These are phyloP conservation scores for Phytophthora europaea DNA, from an alignment of 352 stramenopile genomes.

Conservation along the genomic window DNA sequence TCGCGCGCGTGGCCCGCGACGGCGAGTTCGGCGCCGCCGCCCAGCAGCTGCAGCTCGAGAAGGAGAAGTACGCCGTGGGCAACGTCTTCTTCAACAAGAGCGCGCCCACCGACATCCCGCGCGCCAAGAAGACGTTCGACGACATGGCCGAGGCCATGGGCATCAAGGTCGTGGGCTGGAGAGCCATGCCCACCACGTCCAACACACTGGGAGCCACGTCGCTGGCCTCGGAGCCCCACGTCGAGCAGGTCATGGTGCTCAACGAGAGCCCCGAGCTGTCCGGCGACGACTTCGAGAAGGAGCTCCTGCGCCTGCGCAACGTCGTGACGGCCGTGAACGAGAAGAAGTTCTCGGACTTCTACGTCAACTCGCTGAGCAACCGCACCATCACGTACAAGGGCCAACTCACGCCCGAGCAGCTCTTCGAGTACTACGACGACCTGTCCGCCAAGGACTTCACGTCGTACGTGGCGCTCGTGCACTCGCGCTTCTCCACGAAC, in stretches of 20 bases:
- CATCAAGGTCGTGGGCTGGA: slow-evolving; percentile 94
- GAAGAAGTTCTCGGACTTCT: slow-evolving; percentile 91
- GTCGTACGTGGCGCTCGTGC: slow-evolving; percentile 95
- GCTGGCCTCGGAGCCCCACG: slow-evolving; percentile 93
- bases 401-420: slow-evolving; percentile 96
- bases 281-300: slow-evolving; percentile 94
- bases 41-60: slow-evolving; percentile 48
- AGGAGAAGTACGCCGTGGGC: slow-evolving; percentile 93
- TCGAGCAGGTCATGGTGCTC: slow-evolving; percentile 96
- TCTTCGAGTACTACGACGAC: slow-evolving; percentile 80
- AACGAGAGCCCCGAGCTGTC: slow-evolving; percentile 70
- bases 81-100: slow-evolving; percentile 92
- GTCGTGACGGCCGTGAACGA: slow-evolving; percentile 72
- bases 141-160: slow-evolving; percentile 87
- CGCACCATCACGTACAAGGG: slow-evolving; percentile 98
- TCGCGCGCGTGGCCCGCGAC: slow-evolving; percentile 85
- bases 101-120: slow-evolving; percentile 73
- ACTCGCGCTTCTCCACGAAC: slow-evolving; percentile 99
- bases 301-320: slow-evolving; percentile 73
- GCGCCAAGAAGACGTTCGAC: slow-evolving; percentile 92
- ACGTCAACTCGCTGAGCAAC: slow-evolving; percentile 95
- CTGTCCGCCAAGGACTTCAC: slow-evolving; percentile 83
- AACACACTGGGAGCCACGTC: slow-evolving; percentile 94
- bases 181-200: slow-evolving; percentile 94
- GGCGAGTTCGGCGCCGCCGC: slow-evolving; percentile 71